Conservation (phyloP, 2,329 filamentous ascomycete genomes). For the Colletotrichum cordylinicola region DNA sequence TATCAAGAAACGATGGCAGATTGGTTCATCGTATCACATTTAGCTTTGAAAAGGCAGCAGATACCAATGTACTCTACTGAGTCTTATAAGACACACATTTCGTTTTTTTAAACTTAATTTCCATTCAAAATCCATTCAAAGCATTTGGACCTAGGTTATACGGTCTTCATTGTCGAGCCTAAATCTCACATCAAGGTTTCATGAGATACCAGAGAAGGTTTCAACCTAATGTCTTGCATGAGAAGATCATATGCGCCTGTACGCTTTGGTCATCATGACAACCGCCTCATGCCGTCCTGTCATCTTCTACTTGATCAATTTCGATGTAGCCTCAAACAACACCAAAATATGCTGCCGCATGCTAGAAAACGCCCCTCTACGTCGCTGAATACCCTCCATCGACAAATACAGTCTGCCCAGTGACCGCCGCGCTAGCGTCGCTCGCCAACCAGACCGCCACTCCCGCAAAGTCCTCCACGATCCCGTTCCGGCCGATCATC, state of each 20-base stretch:
- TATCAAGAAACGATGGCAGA: fast-evolving
- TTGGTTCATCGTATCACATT: neutral
- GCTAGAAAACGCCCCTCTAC: neutral
- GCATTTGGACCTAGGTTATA: fast-evolving
- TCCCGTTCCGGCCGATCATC: slow-evolving; percentile 35
- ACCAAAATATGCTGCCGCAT: fast-evolving
- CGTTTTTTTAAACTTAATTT: neutral
- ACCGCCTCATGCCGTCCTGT: fast-evolving
- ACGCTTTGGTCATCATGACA: neutral
- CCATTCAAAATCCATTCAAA: neutral
- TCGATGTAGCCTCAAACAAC: fast-evolving
- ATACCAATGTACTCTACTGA: neutral
- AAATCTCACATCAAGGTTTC: too few species aligned
- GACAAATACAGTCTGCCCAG: slow-evolving; percentile 38
- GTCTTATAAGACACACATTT: too few species aligned
- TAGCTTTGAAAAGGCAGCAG: neutral
- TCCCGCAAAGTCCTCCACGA: slow-evolving; percentile 35
- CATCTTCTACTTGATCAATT: neutral
- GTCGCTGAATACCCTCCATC: slow-evolving; percentile 39
- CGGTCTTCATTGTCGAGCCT: neutral
- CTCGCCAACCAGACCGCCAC: slow-evolving; percentile 34
- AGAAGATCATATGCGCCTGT: neutral
- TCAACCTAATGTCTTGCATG: too few species aligned
- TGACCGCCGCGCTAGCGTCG: slow-evolving; percentile 34
- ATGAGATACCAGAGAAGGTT: too few species aligned